Percentiles rank a stretch among this genome's conserved stretches.
phyloP scores from a whole-genome alignment of 768 basidiomycete genomes.

The Xanthoconium stramineum region DNA sequence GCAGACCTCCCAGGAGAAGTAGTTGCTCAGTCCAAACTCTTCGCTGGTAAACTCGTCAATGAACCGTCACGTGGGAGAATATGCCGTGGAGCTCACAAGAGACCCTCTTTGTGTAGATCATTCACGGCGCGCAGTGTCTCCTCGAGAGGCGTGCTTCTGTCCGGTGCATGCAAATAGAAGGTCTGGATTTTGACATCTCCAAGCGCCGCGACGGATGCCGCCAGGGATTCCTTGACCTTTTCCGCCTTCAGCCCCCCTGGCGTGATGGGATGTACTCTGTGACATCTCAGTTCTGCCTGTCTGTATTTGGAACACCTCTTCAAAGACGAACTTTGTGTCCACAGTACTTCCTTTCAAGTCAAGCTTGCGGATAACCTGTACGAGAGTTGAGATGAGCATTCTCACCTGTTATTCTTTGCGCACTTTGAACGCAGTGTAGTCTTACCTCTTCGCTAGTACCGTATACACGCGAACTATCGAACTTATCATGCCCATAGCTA shows the following conservation, averaged over 20 bases:
- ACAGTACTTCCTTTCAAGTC: slow-evolving; percentile 17
- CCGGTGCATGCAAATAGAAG: slow-evolving; percentile 31
- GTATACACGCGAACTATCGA: slow-evolving; percentile 13
- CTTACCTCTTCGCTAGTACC: slow-evolving; percentile 16
- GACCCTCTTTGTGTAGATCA: slow-evolving; percentile 48
- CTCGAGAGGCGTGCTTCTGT: slow-evolving; percentile 43
- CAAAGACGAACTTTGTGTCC: slow-evolving; percentile 18
- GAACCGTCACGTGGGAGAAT: not conserved
- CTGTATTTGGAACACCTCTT: not conserved
- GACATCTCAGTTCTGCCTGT: not conserved
- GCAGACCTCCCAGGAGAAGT: slow-evolving; percentile 32
- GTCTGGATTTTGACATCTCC: slow-evolving; percentile 3
- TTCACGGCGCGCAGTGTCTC: slow-evolving; percentile 46
- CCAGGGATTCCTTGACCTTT: not conserved
- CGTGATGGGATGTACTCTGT: slow-evolving; percentile 34
- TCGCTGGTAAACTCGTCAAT: not conserved
- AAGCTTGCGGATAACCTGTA: slow-evolving; percentile 13
- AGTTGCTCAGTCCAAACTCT: slow-evolving; percentile 15
- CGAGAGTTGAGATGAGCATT: not conserved
- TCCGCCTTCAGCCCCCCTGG: not conserved
- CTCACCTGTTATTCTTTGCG: not conserved
- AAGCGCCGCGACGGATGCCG: not conserved
- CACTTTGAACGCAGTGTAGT: not conserved
- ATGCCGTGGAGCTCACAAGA: slow-evolving; percentile 35
- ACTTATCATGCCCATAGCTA: slow-evolving; percentile 10